Evolutionary conservation across 1,284 basidiomycete genomes (phyloP).

Genomic region (Cerrena zonata): DNA sequence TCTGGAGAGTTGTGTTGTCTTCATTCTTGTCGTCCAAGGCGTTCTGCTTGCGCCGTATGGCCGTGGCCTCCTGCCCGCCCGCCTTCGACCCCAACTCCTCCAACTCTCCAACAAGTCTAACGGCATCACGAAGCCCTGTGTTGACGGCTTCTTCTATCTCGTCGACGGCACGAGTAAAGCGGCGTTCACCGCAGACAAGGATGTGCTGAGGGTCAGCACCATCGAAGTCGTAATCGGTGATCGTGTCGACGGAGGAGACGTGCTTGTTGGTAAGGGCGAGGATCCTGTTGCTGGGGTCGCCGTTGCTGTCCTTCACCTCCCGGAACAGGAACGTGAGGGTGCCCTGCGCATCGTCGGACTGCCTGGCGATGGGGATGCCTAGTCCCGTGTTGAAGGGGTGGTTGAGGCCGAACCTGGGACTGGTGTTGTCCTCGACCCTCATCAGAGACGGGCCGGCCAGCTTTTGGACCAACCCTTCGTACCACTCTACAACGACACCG

Average conservation of each 20-base stretch:
- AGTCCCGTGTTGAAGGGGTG: slow-evolving; percentile 25
- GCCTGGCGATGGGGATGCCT: slow-evolving; percentile 27
- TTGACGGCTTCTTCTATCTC: slow-evolving; percentile 13
- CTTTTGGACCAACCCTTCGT: slow-evolving; percentile 26
- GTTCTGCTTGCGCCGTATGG: slow-evolving; percentile 10
- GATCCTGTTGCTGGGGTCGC: slow-evolving; percentile 22
- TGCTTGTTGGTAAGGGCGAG: slow-evolving; percentile 22
- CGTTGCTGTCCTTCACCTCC: slow-evolving; percentile 18
- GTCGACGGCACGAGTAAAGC: slow-evolving; percentile 17
- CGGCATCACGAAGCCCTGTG: slow-evolving; percentile 7
- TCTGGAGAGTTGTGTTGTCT: slow-evolving; percentile 20
- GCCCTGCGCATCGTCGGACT: slow-evolving; percentile 20
- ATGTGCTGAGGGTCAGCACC: slow-evolving; percentile 21
- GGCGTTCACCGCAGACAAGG: slow-evolving; percentile 22
- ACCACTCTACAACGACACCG: slow-evolving; percentile 32
- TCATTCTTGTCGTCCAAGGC: slow-evolving; percentile 14
- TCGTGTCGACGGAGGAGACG: slow-evolving; percentile 23
- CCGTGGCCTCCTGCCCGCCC: neutral
- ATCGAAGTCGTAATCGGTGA: slow-evolving; percentile 23
- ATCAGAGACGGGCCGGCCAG: slow-evolving; percentile 25
- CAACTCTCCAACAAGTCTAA: slow-evolving; percentile 10
- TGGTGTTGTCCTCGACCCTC: slow-evolving; percentile 20
- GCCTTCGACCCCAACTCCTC: slow-evolving; percentile 8
- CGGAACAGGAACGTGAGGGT: slow-evolving; percentile 19
- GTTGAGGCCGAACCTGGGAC: slow-evolving; percentile 21